Base-by-base conservation (phyloP, 2,329 filamentous ascomycete species). In the Sclerotiophoma versabilis region DNA sequence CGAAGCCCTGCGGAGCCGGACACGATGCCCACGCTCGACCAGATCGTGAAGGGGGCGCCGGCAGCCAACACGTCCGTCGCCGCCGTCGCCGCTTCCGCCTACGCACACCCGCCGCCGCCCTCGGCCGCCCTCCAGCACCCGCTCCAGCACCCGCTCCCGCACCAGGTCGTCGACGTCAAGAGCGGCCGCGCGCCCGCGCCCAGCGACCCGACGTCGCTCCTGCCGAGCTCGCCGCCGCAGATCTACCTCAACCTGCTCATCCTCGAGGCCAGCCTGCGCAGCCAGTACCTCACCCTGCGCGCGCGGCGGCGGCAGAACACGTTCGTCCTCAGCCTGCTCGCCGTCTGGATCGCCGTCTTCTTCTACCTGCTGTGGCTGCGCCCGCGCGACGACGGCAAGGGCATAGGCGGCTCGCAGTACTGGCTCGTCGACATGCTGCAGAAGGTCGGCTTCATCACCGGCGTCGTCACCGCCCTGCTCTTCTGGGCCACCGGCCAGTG, bases 221-320 rank as follows among this genome's bases (percentile, higher is more conserved):
- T 93, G 14, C 93, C 93, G n/a, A 93, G 90, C 71, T 92, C 91
- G 14, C 93, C 93, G 38, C 91, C 92, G 49, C 95, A 96, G 81
- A 97, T 99, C 71, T 99, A 99, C 79, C 87, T 99, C 68, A 99
- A 99, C 77, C 88, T 99, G 20, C 85, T 99, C 54, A 96, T 99
- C 68, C 90, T 99, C 75, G 95, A 99, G 76, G 92, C 92, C 42
- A 96, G 92, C 5, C 82, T 99, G 29, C 91, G 95, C 62, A 88
- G 92, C 20, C 95, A 99, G 69, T 98, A 96, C 76, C 87, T 99
- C 51, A 91, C 92, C 59, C 84, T 98, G 37, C 90, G 93, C 54
- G 90, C 92, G 39, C 88, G 95, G 34, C 85, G 92, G 41, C 88
- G 95, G 14, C 91, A 97, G 68, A 93, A 99, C 75, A 93, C 92